Conservation (phyloP, 257 asterid species). For the Dorcoceras hygrometricum region DNA sequence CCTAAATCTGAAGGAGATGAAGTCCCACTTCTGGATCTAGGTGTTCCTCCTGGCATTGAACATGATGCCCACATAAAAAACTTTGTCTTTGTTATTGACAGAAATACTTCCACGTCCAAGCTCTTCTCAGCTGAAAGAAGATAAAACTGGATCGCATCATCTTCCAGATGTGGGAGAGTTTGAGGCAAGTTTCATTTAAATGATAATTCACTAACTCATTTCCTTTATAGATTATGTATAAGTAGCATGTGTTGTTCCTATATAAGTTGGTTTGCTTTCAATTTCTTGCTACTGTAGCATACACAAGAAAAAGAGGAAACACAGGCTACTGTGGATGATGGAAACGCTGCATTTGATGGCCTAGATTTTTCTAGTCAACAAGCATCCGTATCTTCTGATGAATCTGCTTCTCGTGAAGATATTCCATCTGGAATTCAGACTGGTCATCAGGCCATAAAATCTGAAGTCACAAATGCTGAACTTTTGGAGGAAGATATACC, state of each 20-base stretch:
- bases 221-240: no score
- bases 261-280: background rate
- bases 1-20: constrained; percentile 56
- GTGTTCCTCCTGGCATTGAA: constrained; percentile 42
- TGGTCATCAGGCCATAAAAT: constrained; percentile 32
- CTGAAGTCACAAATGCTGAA: constrained; percentile 45
- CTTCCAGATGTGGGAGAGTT: constrained; percentile 37
- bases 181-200: constrained; percentile 46
- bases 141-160: constrained; percentile 37
- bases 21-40: constrained; percentile 35
- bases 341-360: constrained; percentile 39
- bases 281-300: constrained; percentile 39
- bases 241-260: background rate
- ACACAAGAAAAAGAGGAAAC: constrained; percentile 48
- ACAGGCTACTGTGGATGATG: constrained; percentile 31
- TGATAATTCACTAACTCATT: background rate
- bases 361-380: constrained; percentile 40
- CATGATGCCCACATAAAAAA: constrained; percentile 58
- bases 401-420: constrained; percentile 40
- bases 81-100: constrained; percentile 55
- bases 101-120: constrained; percentile 49
- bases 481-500: constrained; percentile 64
- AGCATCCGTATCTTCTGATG: constrained; percentile 34
- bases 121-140: constrained; percentile 34
- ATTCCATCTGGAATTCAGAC: constrained; percentile 45